Evolutionary conservation across 345 rosid genomes (phyloP), one percentile per base, ranked within the genome.

Genomic region (Nephelium lappaceum): DNA sequence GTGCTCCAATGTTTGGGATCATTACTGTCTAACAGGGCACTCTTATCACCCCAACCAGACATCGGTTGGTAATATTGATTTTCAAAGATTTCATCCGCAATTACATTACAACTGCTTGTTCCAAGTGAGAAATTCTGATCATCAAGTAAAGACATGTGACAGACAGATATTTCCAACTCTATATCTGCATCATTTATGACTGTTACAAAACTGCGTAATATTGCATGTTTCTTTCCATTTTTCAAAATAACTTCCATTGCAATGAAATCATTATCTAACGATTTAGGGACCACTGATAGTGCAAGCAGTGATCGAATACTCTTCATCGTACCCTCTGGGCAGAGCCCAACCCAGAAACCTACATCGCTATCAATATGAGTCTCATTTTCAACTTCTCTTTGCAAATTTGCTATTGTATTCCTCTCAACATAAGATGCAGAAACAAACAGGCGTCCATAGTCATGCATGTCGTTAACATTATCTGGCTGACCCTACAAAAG

Each of bases 211-310:
- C 97, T 84, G 89, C 99, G 91, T 81, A 96, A 93, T 86, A 90
- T 83, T 72, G 86, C 97, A 77, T 94, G 97, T 85, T 94, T 96
- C 93, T 91, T 93, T 77, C 99, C 97, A 88, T 93, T 89, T 89
- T 89, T 93, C 91, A 93, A 84, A 67, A 86, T 80, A 81, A 93
- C 92, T 84, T 94, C 99, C 88, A 96, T 88, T 64, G 97, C 99
- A 83, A 93, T 69, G 77, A 84, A 93, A 73, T 94, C 91, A 63
- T 84, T 82, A 58, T 87, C 79, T 36, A 93, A 79, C 74, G 83
- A 83, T 79, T 88, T 94, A 31, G 99, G 99, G 69, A 88, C 93
- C 42, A 94, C 90, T 38, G 97, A 89, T 76, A 93, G 78, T 0
- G 99, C 95, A 85, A 96, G 97, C 82, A 93, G 81, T 21, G 98